These are phyloP conservation scores for Plantago rigida DNA, from an alignment of 305 asterid genomes.

Conservation along the genomic window DNA sequence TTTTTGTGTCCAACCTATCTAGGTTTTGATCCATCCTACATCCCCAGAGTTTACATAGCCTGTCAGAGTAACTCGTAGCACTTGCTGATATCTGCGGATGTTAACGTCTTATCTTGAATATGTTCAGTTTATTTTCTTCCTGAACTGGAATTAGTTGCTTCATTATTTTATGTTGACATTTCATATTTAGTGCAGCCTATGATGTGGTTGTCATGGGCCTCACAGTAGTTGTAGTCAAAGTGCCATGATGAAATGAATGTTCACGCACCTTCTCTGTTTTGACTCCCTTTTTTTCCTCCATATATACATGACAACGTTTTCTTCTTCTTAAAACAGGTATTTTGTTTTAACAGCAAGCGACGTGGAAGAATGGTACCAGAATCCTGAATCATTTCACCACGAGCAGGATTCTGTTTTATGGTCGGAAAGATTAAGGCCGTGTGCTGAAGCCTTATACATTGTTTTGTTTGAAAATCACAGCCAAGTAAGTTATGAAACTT, in stretches of 20 bases:
- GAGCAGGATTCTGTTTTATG: slow-evolving; percentile 90
- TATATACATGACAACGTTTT: slow-evolving; percentile 21
- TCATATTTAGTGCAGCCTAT: slow-evolving; percentile 10
- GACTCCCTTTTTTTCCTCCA: slow-evolving; percentile 4
- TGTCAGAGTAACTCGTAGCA: no score
- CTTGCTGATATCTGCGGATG: background rate
- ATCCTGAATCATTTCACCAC: slow-evolving; percentile 83
- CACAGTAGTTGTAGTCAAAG: slow-evolving; percentile 9
- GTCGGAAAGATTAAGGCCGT: slow-evolving; percentile 94
- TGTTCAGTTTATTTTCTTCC: no score
- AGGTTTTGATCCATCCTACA: background rate
- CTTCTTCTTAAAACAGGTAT: slow-evolving; percentile 51
- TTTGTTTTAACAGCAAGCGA: slow-evolving; percentile 80
- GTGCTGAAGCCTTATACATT: slow-evolving; percentile 91
- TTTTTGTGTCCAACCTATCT: background rate
- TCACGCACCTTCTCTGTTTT: slow-evolving; percentile 4
- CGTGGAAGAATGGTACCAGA: slow-evolving; percentile 85
- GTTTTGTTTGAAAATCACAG: slow-evolving; percentile 85
- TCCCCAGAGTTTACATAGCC: background rate
- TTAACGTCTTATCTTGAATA: background rate
- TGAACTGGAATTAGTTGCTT: background rate
- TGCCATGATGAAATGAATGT: background rate
- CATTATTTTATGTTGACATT: background rate
- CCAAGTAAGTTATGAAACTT: slow-evolving; percentile 46
- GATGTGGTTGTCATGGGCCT: slow-evolving; percentile 11